Percentiles rank a stretch among this genome's conserved stretches.
Conservation (phyloP, 345 rosid genomes). For the Salix purpurea region DNA sequence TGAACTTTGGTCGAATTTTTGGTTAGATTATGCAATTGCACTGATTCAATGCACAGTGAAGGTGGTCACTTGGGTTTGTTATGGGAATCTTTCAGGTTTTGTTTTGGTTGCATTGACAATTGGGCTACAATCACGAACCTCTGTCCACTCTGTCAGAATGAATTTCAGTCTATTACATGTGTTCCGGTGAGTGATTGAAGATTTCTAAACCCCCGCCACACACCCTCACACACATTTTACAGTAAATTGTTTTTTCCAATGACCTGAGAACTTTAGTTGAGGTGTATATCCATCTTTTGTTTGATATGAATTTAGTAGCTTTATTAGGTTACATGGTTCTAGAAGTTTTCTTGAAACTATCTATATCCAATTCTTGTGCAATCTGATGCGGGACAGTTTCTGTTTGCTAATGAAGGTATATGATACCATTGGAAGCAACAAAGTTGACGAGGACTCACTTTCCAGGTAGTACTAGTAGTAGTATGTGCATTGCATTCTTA, state of each 20-base stretch:
- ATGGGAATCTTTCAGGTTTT: constrained; percentile 64
- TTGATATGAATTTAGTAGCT: not conserved
- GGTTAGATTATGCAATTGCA: not conserved
- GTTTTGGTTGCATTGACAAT: constrained; percentile 96
- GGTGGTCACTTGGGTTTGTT: constrained; percentile 19
- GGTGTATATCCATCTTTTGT: not conserved
- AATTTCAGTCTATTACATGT: constrained; percentile 92
- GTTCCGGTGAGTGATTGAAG: constrained; percentile 68
- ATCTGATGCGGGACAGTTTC: constrained; percentile 18
- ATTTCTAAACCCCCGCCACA: not conserved
- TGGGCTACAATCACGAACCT: constrained; percentile 97
- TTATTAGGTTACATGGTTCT: not conserved
- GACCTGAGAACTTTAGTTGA: not conserved
- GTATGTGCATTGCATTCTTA: not conserved
- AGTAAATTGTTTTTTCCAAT: not conserved
- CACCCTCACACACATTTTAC: not conserved
- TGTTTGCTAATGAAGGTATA: constrained; percentile 57
- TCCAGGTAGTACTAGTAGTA: constrained; percentile 46
- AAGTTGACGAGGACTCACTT: constrained; percentile 57
- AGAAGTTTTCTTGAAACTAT: constrained; percentile 14
- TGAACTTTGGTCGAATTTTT: not conserved
- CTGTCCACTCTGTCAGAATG: constrained; percentile 96
- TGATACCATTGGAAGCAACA: constrained; percentile 77
- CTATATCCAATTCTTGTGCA: constrained; percentile 9
- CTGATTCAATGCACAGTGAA: constrained; percentile 2